Evolutionary conservation across 208 protist genomes (phyloP).

Genomic region (Crithidia brevicula): DNA sequence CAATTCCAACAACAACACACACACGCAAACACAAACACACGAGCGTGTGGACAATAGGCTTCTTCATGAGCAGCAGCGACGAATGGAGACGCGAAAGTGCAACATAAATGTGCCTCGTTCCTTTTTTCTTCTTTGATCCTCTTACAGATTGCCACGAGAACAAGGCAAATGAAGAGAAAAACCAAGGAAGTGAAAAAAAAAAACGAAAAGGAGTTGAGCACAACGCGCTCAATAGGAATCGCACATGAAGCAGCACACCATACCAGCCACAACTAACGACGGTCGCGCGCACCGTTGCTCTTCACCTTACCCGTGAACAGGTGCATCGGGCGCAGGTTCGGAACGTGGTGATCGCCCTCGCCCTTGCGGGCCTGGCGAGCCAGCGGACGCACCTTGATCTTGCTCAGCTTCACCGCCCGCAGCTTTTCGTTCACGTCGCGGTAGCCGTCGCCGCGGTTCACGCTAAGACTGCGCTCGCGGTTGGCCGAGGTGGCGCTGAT

Average conservation of each 20-base stretch:
- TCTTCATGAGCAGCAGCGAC: background rate
- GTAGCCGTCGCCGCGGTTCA: slow-evolving; percentile 86
- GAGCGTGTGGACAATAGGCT: too few species aligned
- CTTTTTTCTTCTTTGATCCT: slow-evolving; percentile 4
- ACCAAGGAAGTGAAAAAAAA: slow-evolving; percentile 11
- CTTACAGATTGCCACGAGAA: too few species aligned
- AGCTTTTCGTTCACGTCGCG: slow-evolving; percentile 91
- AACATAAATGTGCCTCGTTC: background rate
- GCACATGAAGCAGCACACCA: background rate
- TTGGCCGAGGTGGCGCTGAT: slow-evolving; percentile 71
- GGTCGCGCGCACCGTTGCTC: slow-evolving; percentile 84
- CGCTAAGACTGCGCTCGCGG: slow-evolving; percentile 79
- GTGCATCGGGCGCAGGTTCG: slow-evolving; percentile 97
- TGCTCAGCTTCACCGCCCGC: slow-evolving; percentile 88
- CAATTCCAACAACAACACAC: background rate
- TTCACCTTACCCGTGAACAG: slow-evolving; percentile 98
- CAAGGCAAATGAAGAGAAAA: background rate
- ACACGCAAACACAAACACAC: background rate
- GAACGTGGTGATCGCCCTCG: slow-evolving; percentile 96
- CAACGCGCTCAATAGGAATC: too few species aligned
- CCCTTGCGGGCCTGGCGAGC: slow-evolving; percentile 84
- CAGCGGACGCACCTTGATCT: slow-evolving; percentile 73
- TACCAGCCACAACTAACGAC: slow-evolving; percentile 46
- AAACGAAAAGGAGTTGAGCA: background rate
- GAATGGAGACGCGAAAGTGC: background rate